Conservation (phyloP, 129 eudicot genomes). For the Rutidosis leptorrhynchoides region DNA sequence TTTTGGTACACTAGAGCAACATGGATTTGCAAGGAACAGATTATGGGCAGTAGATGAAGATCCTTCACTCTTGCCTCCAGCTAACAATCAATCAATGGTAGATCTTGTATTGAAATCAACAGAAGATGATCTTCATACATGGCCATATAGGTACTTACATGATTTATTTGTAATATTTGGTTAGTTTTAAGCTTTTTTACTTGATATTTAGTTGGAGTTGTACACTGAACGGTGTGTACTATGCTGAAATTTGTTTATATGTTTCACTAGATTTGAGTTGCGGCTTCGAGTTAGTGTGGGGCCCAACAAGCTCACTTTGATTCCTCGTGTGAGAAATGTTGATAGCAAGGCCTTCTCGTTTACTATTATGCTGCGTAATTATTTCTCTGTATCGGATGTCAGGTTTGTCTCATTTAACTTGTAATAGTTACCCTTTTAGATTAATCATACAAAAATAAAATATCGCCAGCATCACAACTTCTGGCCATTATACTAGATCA, state of each 20-base stretch:
- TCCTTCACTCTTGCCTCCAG: constrained; percentile 74
- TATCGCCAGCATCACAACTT: not conserved
- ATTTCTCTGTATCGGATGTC: constrained; percentile 82
- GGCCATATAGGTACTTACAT: constrained; percentile 62
- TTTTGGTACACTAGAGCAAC: constrained; percentile 68
- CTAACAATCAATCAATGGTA: constrained; percentile 58
- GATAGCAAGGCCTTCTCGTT: constrained; percentile 75
- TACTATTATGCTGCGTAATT: constrained; percentile 65
- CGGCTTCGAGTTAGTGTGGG: constrained; percentile 59
- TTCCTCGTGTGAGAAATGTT: constrained; percentile 80
- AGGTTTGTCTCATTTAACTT: constrained; percentile 51
- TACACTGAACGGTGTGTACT: constrained; percentile 4
- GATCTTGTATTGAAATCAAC: constrained; percentile 73
- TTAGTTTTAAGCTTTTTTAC: constrained; percentile 3
- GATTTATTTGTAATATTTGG: constrained; percentile 1
- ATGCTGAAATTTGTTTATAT: constrained; percentile 8
- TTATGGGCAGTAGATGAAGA: constrained; percentile 64
- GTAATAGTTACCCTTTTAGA: constrained; percentile 11
- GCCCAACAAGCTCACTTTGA: constrained; percentile 66
- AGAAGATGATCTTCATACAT: constrained; percentile 77
- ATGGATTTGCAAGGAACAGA: constrained; percentile 86
- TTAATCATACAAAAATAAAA: not conserved
- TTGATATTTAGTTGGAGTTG: not conserved
- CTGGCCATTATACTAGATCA: not conserved
- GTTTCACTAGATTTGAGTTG: constrained; percentile 70